Evolutionary conservation across 176 grass and related monocot genomes (phyloP).

Genomic region (Carex pumila): DNA sequence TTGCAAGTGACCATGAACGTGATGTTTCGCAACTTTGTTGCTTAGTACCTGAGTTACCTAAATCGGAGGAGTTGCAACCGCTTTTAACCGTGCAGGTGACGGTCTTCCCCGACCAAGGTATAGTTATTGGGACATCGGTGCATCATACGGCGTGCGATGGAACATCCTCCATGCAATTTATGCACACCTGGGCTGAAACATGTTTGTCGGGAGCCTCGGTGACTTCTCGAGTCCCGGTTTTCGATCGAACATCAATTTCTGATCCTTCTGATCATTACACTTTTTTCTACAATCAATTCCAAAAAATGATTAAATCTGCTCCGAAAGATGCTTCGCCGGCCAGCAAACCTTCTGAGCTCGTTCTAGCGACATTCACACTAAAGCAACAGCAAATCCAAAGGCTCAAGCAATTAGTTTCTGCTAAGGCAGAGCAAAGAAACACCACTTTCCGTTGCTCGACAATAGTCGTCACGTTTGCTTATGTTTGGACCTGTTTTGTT

Average conservation of each 20-base stretch:
- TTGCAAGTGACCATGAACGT: not conserved
- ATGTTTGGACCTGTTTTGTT: slow-evolving; percentile 37
- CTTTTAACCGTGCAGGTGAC: slow-evolving; percentile 16
- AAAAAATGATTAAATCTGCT: not conserved
- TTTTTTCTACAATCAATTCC: not conserved
- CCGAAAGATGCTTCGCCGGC: not conserved
- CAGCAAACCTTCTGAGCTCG: not conserved
- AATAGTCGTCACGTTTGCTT: slow-evolving; percentile 24
- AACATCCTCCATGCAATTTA: slow-evolving; percentile 8
- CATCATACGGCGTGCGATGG: slow-evolving; percentile 26
- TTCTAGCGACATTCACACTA: slow-evolving; percentile 32
- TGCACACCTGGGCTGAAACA: slow-evolving; percentile 1
- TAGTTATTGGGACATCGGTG: slow-evolving; percentile 12
- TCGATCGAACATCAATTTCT: slow-evolving; percentile 21
- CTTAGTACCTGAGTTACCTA: not conserved
- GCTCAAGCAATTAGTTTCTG: slow-evolving; percentile 13
- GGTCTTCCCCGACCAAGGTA: not conserved
- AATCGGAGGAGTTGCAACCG: not conserved
- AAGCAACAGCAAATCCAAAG: not conserved
- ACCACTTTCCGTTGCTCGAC: slow-evolving; percentile 36
- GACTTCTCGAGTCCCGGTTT: slow-evolving; percentile 3
- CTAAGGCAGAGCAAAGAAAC: not conserved
- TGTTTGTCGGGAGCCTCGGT: not conserved
- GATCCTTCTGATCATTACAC: slow-evolving; percentile 16
- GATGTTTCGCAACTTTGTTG: not conserved